These are phyloP conservation scores for Hymenoscyphus salicellus DNA, from an alignment of 2,329 filamentous ascomycete species.

Conservation along the genomic window DNA sequence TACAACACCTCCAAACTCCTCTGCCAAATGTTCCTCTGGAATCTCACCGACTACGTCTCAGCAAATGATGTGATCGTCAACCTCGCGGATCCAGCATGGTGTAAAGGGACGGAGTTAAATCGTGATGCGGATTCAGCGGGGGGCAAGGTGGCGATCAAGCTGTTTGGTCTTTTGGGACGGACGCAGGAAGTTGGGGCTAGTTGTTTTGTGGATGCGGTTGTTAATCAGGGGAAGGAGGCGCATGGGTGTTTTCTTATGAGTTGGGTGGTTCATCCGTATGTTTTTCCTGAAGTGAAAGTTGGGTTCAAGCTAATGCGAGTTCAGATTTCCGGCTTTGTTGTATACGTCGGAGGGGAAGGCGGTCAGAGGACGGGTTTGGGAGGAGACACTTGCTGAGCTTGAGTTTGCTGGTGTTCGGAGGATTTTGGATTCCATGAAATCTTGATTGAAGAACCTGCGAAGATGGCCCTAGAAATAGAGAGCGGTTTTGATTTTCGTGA, in stretches of 20 bases:
- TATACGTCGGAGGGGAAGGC: conserved; percentile 21
- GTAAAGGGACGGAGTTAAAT: conserved; percentile 42
- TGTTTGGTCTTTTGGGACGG: conserved; percentile 35
- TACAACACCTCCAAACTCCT: conserved; percentile 38
- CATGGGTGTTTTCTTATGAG: conserved; percentile 49
- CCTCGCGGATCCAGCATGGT: conserved; percentile 38
- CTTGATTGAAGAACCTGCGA: too few relatives aligned
- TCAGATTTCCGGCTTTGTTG: conserved; percentile 25
- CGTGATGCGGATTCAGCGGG: conserved; percentile 33
- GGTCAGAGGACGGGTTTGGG: conserved; percentile 24
- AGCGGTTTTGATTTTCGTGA: too few relatives aligned
- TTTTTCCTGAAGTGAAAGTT: not conserved
- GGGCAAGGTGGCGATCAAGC: conserved; percentile 21
- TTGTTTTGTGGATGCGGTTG: conserved; percentile 46
- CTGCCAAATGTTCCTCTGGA: conserved; percentile 38
- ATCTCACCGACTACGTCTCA: conserved; percentile 39
- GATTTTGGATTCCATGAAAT: not conserved
- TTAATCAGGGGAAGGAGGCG: conserved; percentile 46
- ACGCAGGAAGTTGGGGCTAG: conserved; percentile 42
- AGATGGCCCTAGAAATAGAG: too few relatives aligned
- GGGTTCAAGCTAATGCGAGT: not conserved
- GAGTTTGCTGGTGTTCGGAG: conserved; percentile 19
- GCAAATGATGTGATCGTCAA: conserved; percentile 39
- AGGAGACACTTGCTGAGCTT: conserved; percentile 30
- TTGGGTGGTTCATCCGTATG: conserved; percentile 10